Evolutionary conservation across 345 rosid species (phyloP), one percentile per base, ranked within the genome.

Genomic region (Populus euphratica): DNA sequence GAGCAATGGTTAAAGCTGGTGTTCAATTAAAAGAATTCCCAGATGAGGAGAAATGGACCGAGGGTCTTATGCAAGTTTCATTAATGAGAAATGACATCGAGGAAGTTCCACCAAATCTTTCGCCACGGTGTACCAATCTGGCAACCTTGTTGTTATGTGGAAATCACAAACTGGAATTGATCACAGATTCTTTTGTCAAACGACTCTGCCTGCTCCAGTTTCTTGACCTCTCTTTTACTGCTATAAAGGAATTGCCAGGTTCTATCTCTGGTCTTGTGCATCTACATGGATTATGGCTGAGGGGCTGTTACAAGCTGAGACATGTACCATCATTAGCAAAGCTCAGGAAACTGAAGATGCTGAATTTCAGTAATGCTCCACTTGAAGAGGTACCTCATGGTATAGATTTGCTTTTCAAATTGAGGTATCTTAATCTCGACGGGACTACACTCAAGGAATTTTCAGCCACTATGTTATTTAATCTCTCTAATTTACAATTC

Each of bases 381-480:
- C 31, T 77, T 29, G 8, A 52, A 36, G 73, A 43, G 38, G 72
- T 79, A 7, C 86, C 86, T 12, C n/a, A 47, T 8, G 86, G 83
- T 16, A 0, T 83, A 1, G 81, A 73, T 43, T 63, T 50, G 39
- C 25, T 74, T 63, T 20, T 31, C 5, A 68, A 39, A 47, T 76
- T 83, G 13, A 59, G 6, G 54, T 77, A 80, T 63, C 81, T 59
- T 35, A 59, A 80, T 50, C 73, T 83, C 2, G 10, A 2, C 13
- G 12, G 38, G 2, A 0, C 2, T 2, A 33, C 0, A 5, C 6
- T 38, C 17, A 20, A 20, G 50, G 72, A 44, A 43, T 2, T 69
- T 6, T 70, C 74, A 1, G 14, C n/a, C 2, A 70, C 65, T 5
- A 12, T 59, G 27, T 49, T 80, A 17, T 18, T 12, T 2, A 74